Conservation (phyloP, 257 asterid genomes). For the Nicotiana tomentosiformis region DNA sequence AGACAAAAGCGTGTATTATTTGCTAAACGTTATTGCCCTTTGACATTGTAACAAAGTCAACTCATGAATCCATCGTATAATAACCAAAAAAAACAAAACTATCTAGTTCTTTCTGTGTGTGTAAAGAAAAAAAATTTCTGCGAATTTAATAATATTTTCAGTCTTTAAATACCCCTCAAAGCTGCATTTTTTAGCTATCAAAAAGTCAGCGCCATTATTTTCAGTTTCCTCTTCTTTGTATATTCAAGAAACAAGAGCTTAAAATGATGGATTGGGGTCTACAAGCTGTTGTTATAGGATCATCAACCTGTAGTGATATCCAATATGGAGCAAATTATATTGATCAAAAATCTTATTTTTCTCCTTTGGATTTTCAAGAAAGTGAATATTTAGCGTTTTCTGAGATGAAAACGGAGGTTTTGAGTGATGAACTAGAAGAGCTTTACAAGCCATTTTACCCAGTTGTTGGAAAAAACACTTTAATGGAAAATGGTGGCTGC, state of each 20-base stretch:
- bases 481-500: neutral
- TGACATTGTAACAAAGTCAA: conserved; percentile 51
- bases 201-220: conserved; percentile 32
- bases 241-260: neutral
- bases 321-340: conserved; percentile 11
- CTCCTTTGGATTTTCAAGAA: conserved; percentile 26
- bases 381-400: conserved; percentile 14
- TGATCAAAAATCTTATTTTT: conserved; percentile 5
- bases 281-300: conserved; percentile 51
- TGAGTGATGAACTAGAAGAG: conserved; percentile 48
- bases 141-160: conserved; percentile 5
- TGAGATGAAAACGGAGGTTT: conserved; percentile 17
- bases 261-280: conserved; percentile 45
- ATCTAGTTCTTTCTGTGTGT: neutral
- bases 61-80: conserved; percentile 15
- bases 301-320: conserved; percentile 29
- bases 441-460: conserved; percentile 75
- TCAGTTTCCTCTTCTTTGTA: too few relatives aligned
- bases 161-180: conserved; percentile 23
- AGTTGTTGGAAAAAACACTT: conserved; percentile 16
- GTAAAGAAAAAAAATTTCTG: neutral
- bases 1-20: conserved; percentile 39
- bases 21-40: conserved; percentile 14
- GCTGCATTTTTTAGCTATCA: neutral
- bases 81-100: neutral